These are phyloP conservation scores for Termitomyces sp. DNA, from an alignment of 1,284 basidiomycete species.

Conservation along the genomic window DNA sequence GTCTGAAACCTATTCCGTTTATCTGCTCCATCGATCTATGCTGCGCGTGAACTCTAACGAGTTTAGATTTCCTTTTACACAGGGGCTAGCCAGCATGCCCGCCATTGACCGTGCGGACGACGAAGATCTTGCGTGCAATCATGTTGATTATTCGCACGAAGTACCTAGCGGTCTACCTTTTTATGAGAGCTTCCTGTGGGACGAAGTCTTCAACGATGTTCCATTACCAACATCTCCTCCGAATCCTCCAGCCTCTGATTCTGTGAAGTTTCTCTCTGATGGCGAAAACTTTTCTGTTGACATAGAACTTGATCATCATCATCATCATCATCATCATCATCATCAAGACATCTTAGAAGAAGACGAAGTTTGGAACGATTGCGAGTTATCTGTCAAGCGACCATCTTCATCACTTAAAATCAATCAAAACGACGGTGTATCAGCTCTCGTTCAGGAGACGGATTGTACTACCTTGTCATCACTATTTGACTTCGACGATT, in stretches of 20 bases:
- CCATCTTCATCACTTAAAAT: background rate
- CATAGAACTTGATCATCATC: conserved; percentile 8
- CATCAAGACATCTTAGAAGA: conserved; percentile 7
- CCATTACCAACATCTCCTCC: background rate
- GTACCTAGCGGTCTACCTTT: conserved; percentile 1
- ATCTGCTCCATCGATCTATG: conserved; percentile 3
- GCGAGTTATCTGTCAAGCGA: conserved; percentile 4
- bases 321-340: too few species aligned
- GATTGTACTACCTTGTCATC: background rate
- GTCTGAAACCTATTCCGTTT: conserved; percentile 29
- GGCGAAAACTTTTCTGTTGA: conserved; percentile 8
- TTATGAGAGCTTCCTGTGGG: conserved; percentile 15
- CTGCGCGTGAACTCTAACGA: background rate
- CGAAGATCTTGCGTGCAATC: conserved; percentile 25
- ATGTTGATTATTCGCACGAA: conserved; percentile 10
- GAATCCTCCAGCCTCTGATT: background rate
- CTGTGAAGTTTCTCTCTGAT: conserved; percentile 7
- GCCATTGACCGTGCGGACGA: conserved; percentile 22
- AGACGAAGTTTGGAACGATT: conserved; percentile 10
- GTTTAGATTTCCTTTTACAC: background rate
- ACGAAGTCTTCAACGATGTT: conserved; percentile 12
- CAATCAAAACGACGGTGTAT: background rate
- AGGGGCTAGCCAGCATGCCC: conserved; percentile 14
- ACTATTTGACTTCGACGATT: conserved; percentile 9
- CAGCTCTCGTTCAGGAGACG: background rate